Evolutionary conservation across 2,329 filamentous ascomycete genomes (phyloP), one percentile per base, ranked within the genome.

Genomic region (Colletotrichum navitas): DNA sequence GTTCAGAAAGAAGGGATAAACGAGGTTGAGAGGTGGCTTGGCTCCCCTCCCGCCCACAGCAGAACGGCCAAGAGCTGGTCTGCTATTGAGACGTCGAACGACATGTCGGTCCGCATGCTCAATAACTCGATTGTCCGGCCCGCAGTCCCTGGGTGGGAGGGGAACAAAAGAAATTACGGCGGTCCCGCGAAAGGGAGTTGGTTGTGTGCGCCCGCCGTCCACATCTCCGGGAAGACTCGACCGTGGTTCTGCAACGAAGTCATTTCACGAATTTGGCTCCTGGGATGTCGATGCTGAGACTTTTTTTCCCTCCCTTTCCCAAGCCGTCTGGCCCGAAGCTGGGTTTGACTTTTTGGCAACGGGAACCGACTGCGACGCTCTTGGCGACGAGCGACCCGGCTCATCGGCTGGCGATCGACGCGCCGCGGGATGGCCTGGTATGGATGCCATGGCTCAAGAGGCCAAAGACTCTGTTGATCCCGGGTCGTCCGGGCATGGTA

Each of bases 81-180:
- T 24, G 41, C 14, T 71, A 71, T 67, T 71, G 63, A 71, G 29
- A 67, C 68, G 26, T 34, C 21, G 34, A 39, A 36, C 49, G 56
- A 71, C 68, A 56, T 71, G 67, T 62, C 24, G 68, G 32, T 14
- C 63, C 41, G 63, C 56, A 34, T 55, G 6, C 14, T 32, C 7
- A 34, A 16, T 21, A 3, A 18, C 11, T 29, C 29, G 4, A 29
- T 29, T 29, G 29, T 29, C 29, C 2, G 2, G 29, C 4, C 29
- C 29, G 29, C 29, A 29, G 29, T 29, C 29, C 29, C 29, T 29
- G 2, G 29, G 29, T 29, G 29, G 36, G 36, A 39, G 29, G 8
- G 10, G 34, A 11, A 36, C 2, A 11, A 36, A 1, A 36, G 1
- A 2, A 2, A 36, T 36, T 8, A 8, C 34, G 34, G 34, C 34